Percentiles rank a stretch among this genome's conserved stretches.
phyloP scores from a whole-genome alignment of 1,284 basidiomycete genomes.

The Macrocybe sp. region DNA sequence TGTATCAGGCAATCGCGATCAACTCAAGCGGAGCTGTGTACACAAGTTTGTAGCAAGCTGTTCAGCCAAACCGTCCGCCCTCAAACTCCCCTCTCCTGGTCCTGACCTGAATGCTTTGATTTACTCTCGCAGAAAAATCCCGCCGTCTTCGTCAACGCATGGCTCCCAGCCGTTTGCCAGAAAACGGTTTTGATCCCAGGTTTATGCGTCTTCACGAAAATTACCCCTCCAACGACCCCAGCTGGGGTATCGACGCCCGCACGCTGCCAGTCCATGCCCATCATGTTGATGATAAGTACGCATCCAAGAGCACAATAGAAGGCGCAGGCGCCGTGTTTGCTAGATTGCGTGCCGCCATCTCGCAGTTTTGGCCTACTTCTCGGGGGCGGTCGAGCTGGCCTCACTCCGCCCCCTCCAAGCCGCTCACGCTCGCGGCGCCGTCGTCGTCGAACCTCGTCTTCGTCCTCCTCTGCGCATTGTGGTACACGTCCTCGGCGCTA shows the following conservation, averaged over 20 bases:
- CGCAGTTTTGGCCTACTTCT: conserved; percentile 18
- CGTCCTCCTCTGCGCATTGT: conserved; percentile 66
- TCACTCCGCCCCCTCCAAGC: conserved; percentile 18
- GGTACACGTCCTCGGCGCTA: conserved; percentile 83
- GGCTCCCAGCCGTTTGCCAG: conserved; percentile 6
- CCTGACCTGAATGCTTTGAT: conserved; percentile 9
- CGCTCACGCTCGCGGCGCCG: conserved; percentile 21
- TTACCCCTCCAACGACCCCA: conserved; percentile 2
- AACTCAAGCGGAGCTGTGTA: too few relatives aligned
- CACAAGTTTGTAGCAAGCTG: too few relatives aligned
- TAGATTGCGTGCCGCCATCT: conserved; percentile 19
- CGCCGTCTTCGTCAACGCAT: conserved; percentile 6
- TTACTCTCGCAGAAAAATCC: conserved; percentile 7
- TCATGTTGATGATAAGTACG: conserved; percentile 11
- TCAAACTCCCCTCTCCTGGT: background rate
- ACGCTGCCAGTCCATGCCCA: conserved; percentile 9
- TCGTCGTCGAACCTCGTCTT: conserved; percentile 40
- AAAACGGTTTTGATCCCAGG: conserved; percentile 6
- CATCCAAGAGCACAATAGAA: conserved; percentile 9
- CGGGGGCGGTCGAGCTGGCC: conserved; percentile 22
- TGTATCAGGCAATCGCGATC: too few relatives aligned
- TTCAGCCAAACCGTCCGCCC: background rate
- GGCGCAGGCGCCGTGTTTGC: conserved; percentile 20
- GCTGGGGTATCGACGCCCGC: conserved; percentile 12
- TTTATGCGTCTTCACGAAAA: background rate